A percentile compares a stretch with the other conserved stretches of the same genome.
These are phyloP conservation scores for Penicillium cinerascens DNA, from an alignment of 495 filamentous ascomycete species.

Conservation along the genomic window DNA sequence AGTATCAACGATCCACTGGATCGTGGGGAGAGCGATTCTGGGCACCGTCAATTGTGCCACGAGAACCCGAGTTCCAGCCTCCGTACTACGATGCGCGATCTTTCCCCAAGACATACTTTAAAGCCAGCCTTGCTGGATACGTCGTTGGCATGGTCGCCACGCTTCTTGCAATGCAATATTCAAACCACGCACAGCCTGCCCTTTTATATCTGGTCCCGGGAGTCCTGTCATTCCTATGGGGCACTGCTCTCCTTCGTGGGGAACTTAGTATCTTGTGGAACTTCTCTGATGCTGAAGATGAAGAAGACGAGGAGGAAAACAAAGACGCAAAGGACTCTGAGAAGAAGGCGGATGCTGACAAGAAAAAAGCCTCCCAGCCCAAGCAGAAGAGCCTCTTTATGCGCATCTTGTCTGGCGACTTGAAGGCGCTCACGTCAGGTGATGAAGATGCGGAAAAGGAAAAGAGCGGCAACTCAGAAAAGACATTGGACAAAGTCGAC, in stretches of 20 bases:
- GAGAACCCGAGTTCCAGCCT: constrained; percentile 32
- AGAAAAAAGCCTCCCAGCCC: constrained; percentile 8
- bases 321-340: constrained; percentile 1
- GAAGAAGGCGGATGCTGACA: constrained; percentile 20
- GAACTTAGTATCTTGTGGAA: constrained; percentile 73
- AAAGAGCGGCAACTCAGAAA: neutral
- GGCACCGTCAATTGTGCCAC: constrained; percentile 43
- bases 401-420: constrained; percentile 28
- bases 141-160: constrained; percentile 74
- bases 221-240: constrained; percentile 72
- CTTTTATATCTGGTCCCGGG: constrained; percentile 90
- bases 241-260: constrained; percentile 67
- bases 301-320: constrained; percentile 26
- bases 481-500: constrained; percentile 2
- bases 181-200: constrained; percentile 81
- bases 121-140: constrained; percentile 75
- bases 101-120: constrained; percentile 89
- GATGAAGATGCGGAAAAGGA: constrained; percentile 7
- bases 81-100: constrained; percentile 38
- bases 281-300: constrained; percentile 65
- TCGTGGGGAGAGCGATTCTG: constrained; percentile 87
- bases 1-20: constrained; percentile 59
- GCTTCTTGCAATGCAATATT: constrained; percentile 71
- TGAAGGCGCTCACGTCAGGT: constrained; percentile 1
- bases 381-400: constrained; percentile 24